Percentiles rank a stretch among this genome's conserved stretches.
Evolutionary conservation across 1,284 basidiomycete species (phyloP).

Genomic region (Cryptococcus sp.): DNA sequence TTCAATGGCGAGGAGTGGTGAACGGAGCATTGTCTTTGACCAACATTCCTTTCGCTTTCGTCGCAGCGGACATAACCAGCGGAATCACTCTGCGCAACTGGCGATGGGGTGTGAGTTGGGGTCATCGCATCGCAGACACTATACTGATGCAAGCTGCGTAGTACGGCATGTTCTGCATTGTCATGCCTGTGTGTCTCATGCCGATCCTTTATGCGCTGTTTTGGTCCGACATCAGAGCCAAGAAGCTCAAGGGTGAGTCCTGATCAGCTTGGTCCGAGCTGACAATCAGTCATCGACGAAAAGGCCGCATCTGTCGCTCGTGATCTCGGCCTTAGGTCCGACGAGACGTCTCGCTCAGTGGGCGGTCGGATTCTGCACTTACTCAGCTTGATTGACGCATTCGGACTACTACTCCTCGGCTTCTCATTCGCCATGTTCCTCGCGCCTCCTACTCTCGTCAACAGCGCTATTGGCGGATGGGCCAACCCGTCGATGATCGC

Average conservation of each 20-base stretch:
- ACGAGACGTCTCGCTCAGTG: constrained; percentile 6
- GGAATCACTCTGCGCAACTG: constrained; percentile 61
- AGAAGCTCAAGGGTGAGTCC: constrained; percentile 17
- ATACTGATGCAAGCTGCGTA: background rate
- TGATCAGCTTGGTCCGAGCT: constrained; percentile 21
- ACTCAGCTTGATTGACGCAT: constrained; percentile 38
- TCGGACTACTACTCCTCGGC: constrained; percentile 49
- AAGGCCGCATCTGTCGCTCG: background rate
- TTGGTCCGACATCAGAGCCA: constrained; percentile 43
- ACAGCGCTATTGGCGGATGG: constrained; percentile 38
- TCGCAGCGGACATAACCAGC: constrained; percentile 57
- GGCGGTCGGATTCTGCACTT: constrained; percentile 22
- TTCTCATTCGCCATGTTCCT: constrained; percentile 46
- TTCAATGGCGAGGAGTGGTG: constrained; percentile 74
- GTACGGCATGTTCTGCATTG: constrained; percentile 21
- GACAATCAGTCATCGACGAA: background rate
- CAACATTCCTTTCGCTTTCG: constrained; percentile 57
- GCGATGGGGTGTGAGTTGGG: constrained; percentile 62
- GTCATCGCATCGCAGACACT: background rate
- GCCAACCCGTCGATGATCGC: constrained; percentile 52
- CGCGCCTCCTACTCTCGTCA: constrained; percentile 45
- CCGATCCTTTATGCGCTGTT: constrained; percentile 38
- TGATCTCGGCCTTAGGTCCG: background rate
- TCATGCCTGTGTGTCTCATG: constrained; percentile 18
- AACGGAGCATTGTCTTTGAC: constrained; percentile 66